Conservation (phyloP, 192 early-diverging fungal genomes). For the Podila verticillata region DNA sequence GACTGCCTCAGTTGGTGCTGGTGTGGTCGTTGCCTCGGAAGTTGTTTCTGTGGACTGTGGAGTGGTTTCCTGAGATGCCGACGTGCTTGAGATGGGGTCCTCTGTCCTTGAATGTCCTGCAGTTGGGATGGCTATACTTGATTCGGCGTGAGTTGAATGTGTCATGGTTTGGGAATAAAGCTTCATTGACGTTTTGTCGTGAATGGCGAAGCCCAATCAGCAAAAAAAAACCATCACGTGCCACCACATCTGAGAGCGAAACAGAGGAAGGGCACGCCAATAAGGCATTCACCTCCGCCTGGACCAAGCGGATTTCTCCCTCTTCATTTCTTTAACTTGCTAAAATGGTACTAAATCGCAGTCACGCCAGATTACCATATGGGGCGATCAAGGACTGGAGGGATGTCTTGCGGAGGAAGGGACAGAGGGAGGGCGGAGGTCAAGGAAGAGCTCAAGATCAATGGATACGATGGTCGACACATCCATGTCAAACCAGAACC, state of each 20-base stretch:
- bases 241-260: too few relatives aligned
- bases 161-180: too few relatives aligned
- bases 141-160: too few relatives aligned
- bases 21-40: background rate
- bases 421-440: background rate
- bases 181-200: too few relatives aligned
- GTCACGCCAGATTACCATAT: background rate
- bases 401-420: background rate
- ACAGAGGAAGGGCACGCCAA: background rate
- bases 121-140: too few relatives aligned
- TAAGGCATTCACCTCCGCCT: background rate
- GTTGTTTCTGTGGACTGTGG: background rate
- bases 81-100: too few relatives aligned
- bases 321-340: background rate
- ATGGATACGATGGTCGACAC: background rate
- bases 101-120: too few relatives aligned
- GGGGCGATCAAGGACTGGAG: background rate
- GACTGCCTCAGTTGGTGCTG: background rate
- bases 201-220: too few relatives aligned
- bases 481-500: background rate
- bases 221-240: too few relatives aligned
- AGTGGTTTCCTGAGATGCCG: background rate
- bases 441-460: background rate
- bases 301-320: constrained; percentile 5
- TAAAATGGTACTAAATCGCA: constrained; percentile 6